phyloP scores from a whole-genome alignment of 2,329 filamentous ascomycete species.

The Teratosphaeria zuluensis region DNA sequence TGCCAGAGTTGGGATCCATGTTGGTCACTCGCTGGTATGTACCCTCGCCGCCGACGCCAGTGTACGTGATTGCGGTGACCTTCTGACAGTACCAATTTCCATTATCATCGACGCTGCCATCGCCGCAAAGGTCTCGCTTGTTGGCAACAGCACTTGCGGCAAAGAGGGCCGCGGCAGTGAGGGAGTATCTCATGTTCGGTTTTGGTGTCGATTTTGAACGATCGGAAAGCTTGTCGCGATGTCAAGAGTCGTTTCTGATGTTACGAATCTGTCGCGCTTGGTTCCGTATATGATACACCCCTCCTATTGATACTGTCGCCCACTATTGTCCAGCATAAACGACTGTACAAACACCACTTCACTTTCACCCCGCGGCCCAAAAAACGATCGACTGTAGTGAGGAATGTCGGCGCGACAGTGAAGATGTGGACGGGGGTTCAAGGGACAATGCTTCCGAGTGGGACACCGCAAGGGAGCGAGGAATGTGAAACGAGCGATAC shows the following conservation, averaged over 20 bases:
- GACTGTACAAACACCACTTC: not conserved
- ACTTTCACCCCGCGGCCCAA: not conserved
- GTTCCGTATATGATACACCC: not conserved
- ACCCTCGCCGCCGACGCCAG: constrained; percentile 34
- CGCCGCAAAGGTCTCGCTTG: constrained; percentile 17
- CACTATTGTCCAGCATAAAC: not conserved
- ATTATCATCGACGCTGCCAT: constrained; percentile 21
- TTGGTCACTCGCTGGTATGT: constrained; percentile 54
- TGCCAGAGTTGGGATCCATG: constrained; percentile 47
- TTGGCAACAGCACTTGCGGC: constrained; percentile 19
- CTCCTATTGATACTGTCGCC: not conserved
- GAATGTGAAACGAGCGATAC: not conserved
- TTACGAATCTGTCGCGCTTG: not conserved
- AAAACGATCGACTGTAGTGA: not conserved
- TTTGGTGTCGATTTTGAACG: not conserved
- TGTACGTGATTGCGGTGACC: constrained; percentile 59
- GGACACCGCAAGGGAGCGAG: not conserved
- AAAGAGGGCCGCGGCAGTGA: constrained; percentile 22
- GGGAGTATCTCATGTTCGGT: constrained; percentile 20
- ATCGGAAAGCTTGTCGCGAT: not conserved
- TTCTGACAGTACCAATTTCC: constrained; percentile 59
- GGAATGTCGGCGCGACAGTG: not conserved
- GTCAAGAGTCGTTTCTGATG: not conserved
- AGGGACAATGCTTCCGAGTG: not conserved
- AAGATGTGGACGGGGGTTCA: not conserved